phyloP scores from a whole-genome alignment of 73 alveolate species.

The Tetrahymena malaccensis region DNA sequence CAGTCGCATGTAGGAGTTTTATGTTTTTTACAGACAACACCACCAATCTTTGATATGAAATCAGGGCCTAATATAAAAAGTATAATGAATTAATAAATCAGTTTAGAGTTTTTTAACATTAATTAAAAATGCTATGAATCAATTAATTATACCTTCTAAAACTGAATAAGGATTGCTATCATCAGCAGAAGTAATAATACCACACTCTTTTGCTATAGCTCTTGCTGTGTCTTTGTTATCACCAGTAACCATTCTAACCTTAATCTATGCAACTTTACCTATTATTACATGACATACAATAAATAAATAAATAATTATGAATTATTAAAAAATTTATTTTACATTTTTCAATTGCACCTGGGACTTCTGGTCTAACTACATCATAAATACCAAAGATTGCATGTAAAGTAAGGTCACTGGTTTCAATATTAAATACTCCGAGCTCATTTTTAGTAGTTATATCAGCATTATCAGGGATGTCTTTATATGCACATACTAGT shows the following conservation, averaged over 20 bases:
- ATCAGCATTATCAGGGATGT: conserved; percentile 36
- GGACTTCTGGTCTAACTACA: conserved; percentile 61
- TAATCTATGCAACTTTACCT: conserved; percentile 67
- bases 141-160: not conserved
- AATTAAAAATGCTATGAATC: too few relatives aligned
- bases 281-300: too few relatives aligned
- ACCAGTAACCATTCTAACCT: conserved; percentile 90
- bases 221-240: conserved; percentile 84
- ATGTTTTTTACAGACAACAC: conserved; percentile 70
- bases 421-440: not conserved
- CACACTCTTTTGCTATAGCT: conserved; percentile 87
- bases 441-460: conserved; percentile 11
- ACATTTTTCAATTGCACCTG: conserved; percentile 61
- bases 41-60: conserved; percentile 69
- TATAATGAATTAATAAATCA: too few relatives aligned
- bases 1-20: conserved; percentile 33
- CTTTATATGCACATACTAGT: conserved; percentile 60
- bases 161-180: conserved; percentile 4
- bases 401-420: conserved; percentile 42
- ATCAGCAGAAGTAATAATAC: conserved; percentile 7
- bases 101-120: too few relatives aligned
- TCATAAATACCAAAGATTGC: conserved; percentile 70
- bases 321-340: too few relatives aligned
- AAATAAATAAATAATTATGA: too few relatives aligned
- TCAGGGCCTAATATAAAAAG: conserved; percentile 47